A percentile compares a stretch with the other conserved stretches of the same genome.
phyloP scores from a whole-genome alignment of 352 stramenopile species.

The Blastocystis sp. region DNA sequence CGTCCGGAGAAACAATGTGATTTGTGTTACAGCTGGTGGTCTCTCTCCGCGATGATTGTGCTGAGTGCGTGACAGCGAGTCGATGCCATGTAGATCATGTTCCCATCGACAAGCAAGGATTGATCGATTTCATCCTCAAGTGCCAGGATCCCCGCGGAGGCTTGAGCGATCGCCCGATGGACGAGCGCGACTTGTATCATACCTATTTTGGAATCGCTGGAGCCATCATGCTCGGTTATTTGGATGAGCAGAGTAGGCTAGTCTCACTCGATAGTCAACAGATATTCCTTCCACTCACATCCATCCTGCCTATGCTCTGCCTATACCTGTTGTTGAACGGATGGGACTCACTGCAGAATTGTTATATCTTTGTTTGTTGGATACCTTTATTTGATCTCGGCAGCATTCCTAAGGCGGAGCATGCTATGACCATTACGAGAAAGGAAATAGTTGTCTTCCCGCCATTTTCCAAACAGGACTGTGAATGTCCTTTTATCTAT shows the following conservation, averaged over 20 bases:
- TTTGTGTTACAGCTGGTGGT: conserved; percentile 99
- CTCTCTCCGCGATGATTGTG: conserved; percentile 90
- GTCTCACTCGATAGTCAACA: not conserved
- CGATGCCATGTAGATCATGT: conserved; percentile 18
- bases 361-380: conserved; percentile 8
- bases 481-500: not conserved
- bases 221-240: conserved; percentile 84
- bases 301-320: conserved; percentile 88
- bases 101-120: conserved; percentile 83
- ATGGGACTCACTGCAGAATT: conserved; percentile 69
- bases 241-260: conserved; percentile 66
- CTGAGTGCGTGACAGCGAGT: conserved; percentile 66
- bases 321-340: conserved; percentile 78
- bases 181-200: conserved; percentile 93
- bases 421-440: not conserved
- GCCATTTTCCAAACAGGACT: not conserved
- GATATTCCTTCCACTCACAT: conserved; percentile 67
- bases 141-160: conserved; percentile 96
- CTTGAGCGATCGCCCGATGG: conserved; percentile 91
- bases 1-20: conserved; percentile 97
- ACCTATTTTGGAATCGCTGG: conserved; percentile 95
- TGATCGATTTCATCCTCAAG: conserved; percentile 83
- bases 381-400: not conserved
- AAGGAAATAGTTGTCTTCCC: not conserved
- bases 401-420: not conserved